Evolutionary conservation across 1,284 basidiomycete genomes (phyloP), one percentile per base, ranked within the genome.

Genomic region (Gymnopus androsaceus): DNA sequence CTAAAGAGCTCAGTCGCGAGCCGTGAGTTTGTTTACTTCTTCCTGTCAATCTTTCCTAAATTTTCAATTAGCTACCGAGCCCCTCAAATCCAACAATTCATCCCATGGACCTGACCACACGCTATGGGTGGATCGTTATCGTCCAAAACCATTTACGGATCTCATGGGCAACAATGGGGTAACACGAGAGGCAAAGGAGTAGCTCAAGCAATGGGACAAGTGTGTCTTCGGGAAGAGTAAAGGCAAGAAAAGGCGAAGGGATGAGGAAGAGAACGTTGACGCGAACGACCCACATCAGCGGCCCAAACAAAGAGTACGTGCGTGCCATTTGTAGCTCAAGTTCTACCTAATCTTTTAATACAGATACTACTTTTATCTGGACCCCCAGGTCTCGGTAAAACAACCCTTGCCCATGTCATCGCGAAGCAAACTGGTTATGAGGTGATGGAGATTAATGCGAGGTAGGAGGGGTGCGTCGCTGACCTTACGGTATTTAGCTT

Each of bases 201-300:
- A 97, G 97, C 82, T 99, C 38, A 99, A 99, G 67, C 91, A 95
- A 67, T 99, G 97, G 97, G 97, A 99, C 69, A 84, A 83, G 71
- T 99, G 97, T 69, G 97, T 99, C 1, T 99, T 97, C 72, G 93
- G 92, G 14, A 89, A 81, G 64, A 75, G 76, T 81, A 75, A 80
- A 72, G 70, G 74, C 72, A 67, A 76, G 73, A 67, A 81, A 70
- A 61, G 66, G 27, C 65, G 69, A 62, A 68, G 74, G 30, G 74
- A 68, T 44, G 76, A 81, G 38, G 79, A 83, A 34, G 76, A 82
- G 57, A 74, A 76, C 12, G 34, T 28, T 31, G 48, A 55, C 53
- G 70, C 72, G 50, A 71, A 77, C 41, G 88, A 92, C 60, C 82
- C 84, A 64, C 84, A 83, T 59, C 79, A 82, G 63, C 75, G 87